A percentile compares a stretch with the other conserved stretches of the same genome.
Evolutionary conservation across 164 flowering plant species (phyloP).

Genomic region (Cinnamomum chago): DNA sequence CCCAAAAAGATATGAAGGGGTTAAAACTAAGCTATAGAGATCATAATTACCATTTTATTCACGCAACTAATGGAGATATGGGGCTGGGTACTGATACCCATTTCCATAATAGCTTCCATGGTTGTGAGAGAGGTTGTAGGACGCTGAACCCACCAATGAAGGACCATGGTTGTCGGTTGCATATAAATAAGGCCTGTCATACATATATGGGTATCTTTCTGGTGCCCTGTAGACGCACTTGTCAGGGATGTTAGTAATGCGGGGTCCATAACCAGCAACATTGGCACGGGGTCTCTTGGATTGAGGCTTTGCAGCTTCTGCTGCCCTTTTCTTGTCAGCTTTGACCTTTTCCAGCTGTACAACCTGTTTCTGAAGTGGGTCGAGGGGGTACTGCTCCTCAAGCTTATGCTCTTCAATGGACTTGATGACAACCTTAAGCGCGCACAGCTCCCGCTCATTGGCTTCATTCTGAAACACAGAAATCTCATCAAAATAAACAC

Average conservation of each 20-base stretch:
- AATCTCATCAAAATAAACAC: neutral
- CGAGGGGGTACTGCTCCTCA: constrained; percentile 70
- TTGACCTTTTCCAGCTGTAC: constrained; percentile 84
- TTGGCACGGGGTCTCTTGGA: constrained; percentile 94
- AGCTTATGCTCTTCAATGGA: constrained; percentile 94
- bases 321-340: constrained; percentile 86
- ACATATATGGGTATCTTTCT: constrained; percentile 75
- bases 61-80: constrained; percentile 64
- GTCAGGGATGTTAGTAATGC: constrained; percentile 46
- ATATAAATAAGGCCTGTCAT: constrained; percentile 61
- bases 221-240: constrained; percentile 58
- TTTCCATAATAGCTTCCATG: constrained; percentile 81
- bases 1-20: neutral
- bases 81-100: constrained; percentile 81
- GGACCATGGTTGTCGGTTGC: constrained; percentile 58
- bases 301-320: constrained; percentile 86
- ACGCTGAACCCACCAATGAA: constrained; percentile 45
- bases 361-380: constrained; percentile 71
- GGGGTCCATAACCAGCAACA: constrained; percentile 51
- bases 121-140: constrained; percentile 53
- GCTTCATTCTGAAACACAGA: constrained; percentile 61
- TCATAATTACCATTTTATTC: constrained; percentile 8
- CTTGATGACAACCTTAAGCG: constrained; percentile 77
- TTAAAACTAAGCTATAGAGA: neutral
- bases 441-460: constrained; percentile 71